These are phyloP conservation scores for Lipomyces chichibuensis DNA, from an alignment of 805 yeast genomes.

Conservation along the genomic window DNA sequence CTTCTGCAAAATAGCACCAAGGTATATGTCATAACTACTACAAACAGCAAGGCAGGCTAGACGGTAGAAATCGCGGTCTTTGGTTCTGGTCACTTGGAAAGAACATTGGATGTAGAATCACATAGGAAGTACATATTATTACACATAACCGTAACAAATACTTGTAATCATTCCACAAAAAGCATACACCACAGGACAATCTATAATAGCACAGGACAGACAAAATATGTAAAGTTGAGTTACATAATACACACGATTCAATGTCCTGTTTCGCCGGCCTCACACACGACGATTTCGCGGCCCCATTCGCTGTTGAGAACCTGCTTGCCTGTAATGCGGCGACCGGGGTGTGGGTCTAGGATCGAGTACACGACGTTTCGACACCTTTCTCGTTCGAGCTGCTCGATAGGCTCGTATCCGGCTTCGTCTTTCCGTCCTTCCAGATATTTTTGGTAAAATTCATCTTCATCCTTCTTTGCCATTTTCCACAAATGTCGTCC, in stretches of 20 bases:
- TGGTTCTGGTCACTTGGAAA: too few species aligned
- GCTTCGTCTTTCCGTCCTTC: constrained; percentile 76
- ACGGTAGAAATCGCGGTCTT: too few species aligned
- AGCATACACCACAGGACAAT: background rate
- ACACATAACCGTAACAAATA: background rate
- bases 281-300: constrained; percentile 79
- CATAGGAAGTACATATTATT: background rate
- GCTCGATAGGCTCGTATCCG: constrained; percentile 92
- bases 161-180: background rate
- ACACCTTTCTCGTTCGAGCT: constrained; percentile 81
- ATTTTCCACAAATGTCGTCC: constrained; percentile 92
- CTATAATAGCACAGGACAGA: background rate
- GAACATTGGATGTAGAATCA: background rate
- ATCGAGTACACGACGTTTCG: constrained; percentile 91
- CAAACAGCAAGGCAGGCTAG: too few species aligned
- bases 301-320: constrained; percentile 95
- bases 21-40: too few species aligned
- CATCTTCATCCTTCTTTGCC: constrained; percentile 75
- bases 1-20: too few species aligned
- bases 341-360: constrained; percentile 83
- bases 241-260: background rate
- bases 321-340: constrained; percentile 87
- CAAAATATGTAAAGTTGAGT: background rate
- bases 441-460: constrained; percentile 73
- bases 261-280: constrained; percentile 55